Evolutionary conservation across 768 basidiomycete genomes (phyloP), one percentile per base, ranked within the genome.

Genomic region (Phanerochaete sordida): DNA sequence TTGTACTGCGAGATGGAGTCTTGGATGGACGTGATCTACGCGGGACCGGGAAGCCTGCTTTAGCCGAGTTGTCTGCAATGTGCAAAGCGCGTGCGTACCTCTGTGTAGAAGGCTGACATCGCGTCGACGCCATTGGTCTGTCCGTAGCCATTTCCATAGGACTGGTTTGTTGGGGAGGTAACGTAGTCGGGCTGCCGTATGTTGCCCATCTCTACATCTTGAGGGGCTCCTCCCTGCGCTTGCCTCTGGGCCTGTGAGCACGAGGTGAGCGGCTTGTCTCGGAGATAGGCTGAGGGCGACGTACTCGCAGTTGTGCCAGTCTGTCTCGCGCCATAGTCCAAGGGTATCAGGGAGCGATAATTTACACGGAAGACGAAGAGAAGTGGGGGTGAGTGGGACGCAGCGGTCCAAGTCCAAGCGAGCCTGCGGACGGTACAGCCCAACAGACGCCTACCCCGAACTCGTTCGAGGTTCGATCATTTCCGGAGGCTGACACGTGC

Each of bases 21-120:
- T 81, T 91, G 89, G 49, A 94, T 75, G 45, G 83, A 84, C 24
- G 87, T 79, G 64, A 94, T 88, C 92, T 93, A 60, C 1, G 48
- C 26, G 46, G 27, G 33, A 27, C 6, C 33, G 13, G 33, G 33
- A 6, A 35, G 9, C 21, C 8, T 43, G 19, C 19, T 9, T 12
- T 43, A 43, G 19, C 39, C 8, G 39, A 16, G 19, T 4, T 16
- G 39, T 9, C 11, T 4, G 5, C 11, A 43, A 19, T 43, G 39
- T 43, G 19, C 39, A 19, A 43, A 43, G 39, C 39, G 39, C 39
- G 24, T 23, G 53, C 71, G 54, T 39, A 75, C 74, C 69, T 75
- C 69, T 33, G 62, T 59, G 60, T 72, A 73, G 60, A 75, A 75
- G 23, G 66, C 58, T 0, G 68, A 50, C 70, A 72, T 73, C 2